A percentile compares a stretch with the other conserved stretches of the same genome.
Evolutionary conservation across 148 eudicot genomes (phyloP).

Genomic region (Silene latifolia): DNA sequence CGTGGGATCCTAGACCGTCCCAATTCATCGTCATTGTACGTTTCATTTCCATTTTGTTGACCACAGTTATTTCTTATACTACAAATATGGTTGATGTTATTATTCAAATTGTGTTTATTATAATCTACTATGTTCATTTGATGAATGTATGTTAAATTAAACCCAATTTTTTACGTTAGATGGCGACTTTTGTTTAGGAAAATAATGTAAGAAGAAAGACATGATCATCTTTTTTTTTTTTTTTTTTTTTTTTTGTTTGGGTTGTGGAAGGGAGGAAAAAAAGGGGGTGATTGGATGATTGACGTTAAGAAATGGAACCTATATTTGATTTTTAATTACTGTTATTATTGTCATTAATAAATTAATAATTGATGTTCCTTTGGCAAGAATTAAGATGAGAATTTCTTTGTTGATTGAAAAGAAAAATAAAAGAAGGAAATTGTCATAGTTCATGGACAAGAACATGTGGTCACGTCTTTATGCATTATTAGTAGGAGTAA

Average conservation of each 20-base stretch:
- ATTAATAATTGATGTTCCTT: too few relatives aligned
- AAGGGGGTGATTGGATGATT: constrained; percentile 11
- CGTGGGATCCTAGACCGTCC: constrained; percentile 68
- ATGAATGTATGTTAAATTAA: background rate
- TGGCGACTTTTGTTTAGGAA: background rate
- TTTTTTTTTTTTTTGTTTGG: background rate
- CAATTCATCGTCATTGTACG: constrained; percentile 74
- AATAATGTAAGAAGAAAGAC: background rate
- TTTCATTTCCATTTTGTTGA: constrained; percentile 27
- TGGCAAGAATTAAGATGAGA: background rate
- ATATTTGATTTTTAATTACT: too few relatives aligned
- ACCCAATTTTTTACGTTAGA: background rate
- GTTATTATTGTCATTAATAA: too few relatives aligned
- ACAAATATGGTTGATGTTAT: background rate
- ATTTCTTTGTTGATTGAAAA: background rate
- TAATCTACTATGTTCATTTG: constrained; percentile 3
- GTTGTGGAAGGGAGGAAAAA: constrained; percentile 4
- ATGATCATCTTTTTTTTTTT: background rate
- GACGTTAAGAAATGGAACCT: background rate
- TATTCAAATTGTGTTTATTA: background rate
- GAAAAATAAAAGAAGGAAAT: background rate
- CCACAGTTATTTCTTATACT: background rate
- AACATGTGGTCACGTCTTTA: background rate
- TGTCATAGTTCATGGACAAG: background rate
- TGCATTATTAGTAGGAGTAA: background rate